Conservation (phyloP, 2,329 filamentous ascomycete species). For the Phialemoniopsis sp. region DNA sequence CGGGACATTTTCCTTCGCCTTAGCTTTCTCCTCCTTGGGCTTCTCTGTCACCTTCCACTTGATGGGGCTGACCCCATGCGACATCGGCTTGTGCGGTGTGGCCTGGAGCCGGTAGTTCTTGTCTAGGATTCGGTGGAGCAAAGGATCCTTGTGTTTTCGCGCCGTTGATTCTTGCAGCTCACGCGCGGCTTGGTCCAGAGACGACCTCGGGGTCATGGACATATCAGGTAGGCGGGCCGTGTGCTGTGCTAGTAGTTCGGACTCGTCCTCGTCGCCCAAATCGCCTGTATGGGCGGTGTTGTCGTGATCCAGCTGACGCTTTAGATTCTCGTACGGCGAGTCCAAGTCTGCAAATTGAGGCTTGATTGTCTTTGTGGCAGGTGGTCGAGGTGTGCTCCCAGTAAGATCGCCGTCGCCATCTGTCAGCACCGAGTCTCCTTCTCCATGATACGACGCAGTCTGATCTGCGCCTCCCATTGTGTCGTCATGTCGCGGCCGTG, state of each 20-base stretch:
- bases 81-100: constrained; percentile 66
- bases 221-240: constrained; percentile 56
- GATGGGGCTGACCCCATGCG: constrained; percentile 39
- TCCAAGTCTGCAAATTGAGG: constrained; percentile 61
- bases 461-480: constrained; percentile 24
- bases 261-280: constrained; percentile 28
- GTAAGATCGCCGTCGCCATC: constrained; percentile 53
- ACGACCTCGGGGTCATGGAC: constrained; percentile 58
- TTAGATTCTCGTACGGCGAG: constrained; percentile 73
- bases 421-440: constrained; percentile 65
- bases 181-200: constrained; percentile 47
- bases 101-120: constrained; percentile 94
- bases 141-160: constrained; percentile 59
- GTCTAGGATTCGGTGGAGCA: constrained; percentile 89
- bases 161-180: constrained; percentile 16
- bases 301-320: constrained; percentile 54
- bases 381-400: constrained; percentile 64
- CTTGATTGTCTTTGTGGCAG: constrained; percentile 43
- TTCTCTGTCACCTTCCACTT: constrained; percentile 29
- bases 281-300: constrained; percentile 25
- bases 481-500: constrained; percentile 19
- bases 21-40: constrained; percentile 14
- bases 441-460: constrained; percentile 14
- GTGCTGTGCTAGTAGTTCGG: constrained; percentile 45
- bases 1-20: constrained; percentile 26